phyloP scores from a whole-genome alignment of 768 basidiomycete genomes.

The Mycena sanguinolenta region DNA sequence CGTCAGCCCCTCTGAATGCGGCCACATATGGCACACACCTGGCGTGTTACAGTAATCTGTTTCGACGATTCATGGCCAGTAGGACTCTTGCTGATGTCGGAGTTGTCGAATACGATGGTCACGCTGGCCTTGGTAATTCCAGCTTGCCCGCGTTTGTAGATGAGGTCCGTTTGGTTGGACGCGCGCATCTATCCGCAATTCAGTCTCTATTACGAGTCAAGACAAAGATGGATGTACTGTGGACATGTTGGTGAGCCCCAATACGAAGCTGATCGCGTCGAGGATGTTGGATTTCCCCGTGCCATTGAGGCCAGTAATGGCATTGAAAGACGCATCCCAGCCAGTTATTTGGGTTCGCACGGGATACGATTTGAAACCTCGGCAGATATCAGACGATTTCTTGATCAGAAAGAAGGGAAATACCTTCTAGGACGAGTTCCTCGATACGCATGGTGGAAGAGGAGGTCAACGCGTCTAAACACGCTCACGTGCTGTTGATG shows the following conservation, averaged over 20 bases:
- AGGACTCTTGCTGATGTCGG: conserved; percentile 87
- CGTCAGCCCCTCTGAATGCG: neutral
- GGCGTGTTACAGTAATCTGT: conserved; percentile 97
- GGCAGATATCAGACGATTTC: conserved; percentile 1
- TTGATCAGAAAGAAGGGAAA: neutral
- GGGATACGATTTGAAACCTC: conserved; percentile 98
- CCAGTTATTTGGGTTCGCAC: conserved; percentile 95
- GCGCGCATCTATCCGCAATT: conserved; percentile 81
- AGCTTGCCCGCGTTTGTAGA: conserved; percentile 99
- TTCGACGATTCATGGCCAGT: conserved; percentile 82
- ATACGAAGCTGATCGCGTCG: conserved; percentile 98
- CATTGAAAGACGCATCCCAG: conserved; percentile 99
- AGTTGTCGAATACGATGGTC: conserved; percentile 98
- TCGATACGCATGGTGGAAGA: conserved; percentile 84
- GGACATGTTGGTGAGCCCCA: conserved; percentile 98
- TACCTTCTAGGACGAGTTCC: conserved; percentile 94
- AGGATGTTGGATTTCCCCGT: conserved; percentile 99
- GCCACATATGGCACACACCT: conserved; percentile 63
- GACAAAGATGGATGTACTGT: conserved; percentile 62
- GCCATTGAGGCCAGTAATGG: conserved; percentile 95
- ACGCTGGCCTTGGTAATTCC: conserved; percentile 98
- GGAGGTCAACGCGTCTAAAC: neutral
- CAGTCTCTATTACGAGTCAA: conserved; percentile 25
- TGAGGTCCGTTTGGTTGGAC: conserved; percentile 95
- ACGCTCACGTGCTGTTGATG: conserved; percentile 16